Evolutionary conservation across 1,284 basidiomycete species (phyloP).

Genomic region (Microstroma glucosiphilum): DNA sequence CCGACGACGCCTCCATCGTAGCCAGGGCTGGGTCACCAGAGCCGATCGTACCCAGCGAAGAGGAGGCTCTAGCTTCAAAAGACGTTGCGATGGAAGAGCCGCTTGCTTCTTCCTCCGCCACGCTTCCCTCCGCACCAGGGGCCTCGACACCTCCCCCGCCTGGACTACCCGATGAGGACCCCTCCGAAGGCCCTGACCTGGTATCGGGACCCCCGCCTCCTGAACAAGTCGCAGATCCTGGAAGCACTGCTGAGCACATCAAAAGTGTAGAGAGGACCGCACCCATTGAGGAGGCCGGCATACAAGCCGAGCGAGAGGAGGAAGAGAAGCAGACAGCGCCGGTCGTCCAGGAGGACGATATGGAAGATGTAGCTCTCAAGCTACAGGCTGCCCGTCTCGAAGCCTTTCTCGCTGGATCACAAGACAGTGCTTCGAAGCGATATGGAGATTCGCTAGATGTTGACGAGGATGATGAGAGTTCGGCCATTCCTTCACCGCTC

Average conservation of each 20-base stretch:
- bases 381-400: conserved; percentile 1
- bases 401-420: background rate
- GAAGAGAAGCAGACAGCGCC: background rate
- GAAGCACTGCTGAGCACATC: background rate
- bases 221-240: conserved; percentile 1
- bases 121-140: conserved; percentile 7
- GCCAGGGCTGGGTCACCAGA: background rate
- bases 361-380: background rate
- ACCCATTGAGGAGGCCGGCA: background rate
- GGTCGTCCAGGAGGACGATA: background rate
- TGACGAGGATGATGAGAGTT: conserved; percentile 4
- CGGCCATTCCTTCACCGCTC: background rate
- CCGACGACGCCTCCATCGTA: background rate
- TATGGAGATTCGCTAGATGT: background rate
- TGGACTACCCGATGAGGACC: conserved; percentile 6
- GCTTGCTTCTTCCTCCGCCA: background rate
- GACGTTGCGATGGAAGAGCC: conserved; percentile 4
- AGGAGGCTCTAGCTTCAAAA: background rate
- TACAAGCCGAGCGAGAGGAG: background rate
- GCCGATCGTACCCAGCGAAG: background rate
- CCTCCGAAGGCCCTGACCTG: background rate
- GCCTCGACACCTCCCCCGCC: background rate
- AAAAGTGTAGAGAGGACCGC: conserved; percentile 1
- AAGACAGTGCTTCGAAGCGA: background rate
- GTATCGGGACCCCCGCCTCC: background rate